phyloP scores from a whole-genome alignment of 768 basidiomycete species.

The Tubosaeta sp. region DNA sequence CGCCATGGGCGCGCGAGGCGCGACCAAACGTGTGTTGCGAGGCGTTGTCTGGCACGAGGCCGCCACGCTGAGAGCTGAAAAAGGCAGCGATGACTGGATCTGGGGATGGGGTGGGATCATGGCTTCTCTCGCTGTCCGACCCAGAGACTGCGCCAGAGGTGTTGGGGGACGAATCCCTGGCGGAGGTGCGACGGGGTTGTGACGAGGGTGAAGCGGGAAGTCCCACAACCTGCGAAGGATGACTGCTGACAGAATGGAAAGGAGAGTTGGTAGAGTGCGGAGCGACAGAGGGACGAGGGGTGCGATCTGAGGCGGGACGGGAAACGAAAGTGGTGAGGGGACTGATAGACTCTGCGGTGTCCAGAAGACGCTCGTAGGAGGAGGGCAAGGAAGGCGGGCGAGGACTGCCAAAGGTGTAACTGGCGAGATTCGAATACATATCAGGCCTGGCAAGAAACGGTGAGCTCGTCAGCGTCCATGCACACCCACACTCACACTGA shows the following conservation, averaged over 20 bases:
- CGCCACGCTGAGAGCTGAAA: conserved; percentile 18
- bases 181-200: conserved; percentile 13
- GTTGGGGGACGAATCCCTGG: conserved; percentile 2
- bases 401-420: conserved; percentile 40
- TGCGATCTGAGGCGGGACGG: conserved; percentile 34
- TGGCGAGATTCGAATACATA: conserved; percentile 39
- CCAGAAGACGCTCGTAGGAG: conserved; percentile 10
- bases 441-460: not conserved
- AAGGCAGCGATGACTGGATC: conserved; percentile 25
- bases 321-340: conserved; percentile 29
- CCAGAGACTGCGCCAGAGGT: conserved; percentile 12
- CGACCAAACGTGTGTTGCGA: conserved; percentile 50
- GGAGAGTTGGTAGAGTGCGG: not conserved
- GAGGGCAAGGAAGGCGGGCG: conserved; percentile 11
- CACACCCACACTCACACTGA: not conserved
- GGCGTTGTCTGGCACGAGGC: conserved; percentile 36
- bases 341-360: conserved; percentile 27
- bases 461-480: not conserved
- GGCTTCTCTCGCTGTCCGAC: conserved; percentile 31
- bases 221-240: conserved; percentile 30
- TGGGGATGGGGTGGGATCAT: conserved; percentile 35
- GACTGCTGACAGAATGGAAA: conserved; percentile 27
- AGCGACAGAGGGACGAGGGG: conserved; percentile 43
- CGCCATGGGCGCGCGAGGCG: conserved; percentile 31
- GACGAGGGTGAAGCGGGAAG: conserved; percentile 17